Conservation (phyloP, 78 protist genomes). For the Pigoraptor vietnamica region DNA sequence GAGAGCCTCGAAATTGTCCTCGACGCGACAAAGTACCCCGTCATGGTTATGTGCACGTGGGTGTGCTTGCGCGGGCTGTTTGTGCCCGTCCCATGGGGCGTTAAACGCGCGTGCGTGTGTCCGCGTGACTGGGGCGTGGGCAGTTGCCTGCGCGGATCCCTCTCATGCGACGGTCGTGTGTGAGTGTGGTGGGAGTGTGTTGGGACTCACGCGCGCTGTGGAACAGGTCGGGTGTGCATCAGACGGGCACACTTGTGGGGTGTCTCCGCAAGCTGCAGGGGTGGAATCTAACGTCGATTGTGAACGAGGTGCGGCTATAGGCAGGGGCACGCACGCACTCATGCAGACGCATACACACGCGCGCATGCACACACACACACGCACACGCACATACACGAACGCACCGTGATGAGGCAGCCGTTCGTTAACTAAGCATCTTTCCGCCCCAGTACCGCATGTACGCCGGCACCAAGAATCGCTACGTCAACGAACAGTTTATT, state of each 20-base stretch:
- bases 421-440: not conserved
- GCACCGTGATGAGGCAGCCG: not conserved
- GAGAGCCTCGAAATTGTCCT: slow-evolving; percentile 68
- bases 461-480: slow-evolving; percentile 47
- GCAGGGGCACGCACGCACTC: no score
- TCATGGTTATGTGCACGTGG: slow-evolving; percentile 70
- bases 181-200: not conserved
- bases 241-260: slow-evolving; percentile 73
- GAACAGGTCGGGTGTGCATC: slow-evolving; percentile 70
- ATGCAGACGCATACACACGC: no score
- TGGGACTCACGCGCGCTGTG: not conserved
- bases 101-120: not conserved
- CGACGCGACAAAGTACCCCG: slow-evolving; percentile 56
- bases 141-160: no score
- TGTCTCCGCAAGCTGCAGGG: slow-evolving; percentile 72
- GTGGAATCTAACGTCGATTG: slow-evolving; percentile 71
- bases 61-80: not conserved
- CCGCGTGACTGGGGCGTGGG: no score
- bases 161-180: no score
- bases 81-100: no score
- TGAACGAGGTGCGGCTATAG: slow-evolving; percentile 47
- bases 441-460: slow-evolving; percentile 15
- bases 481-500: slow-evolving; percentile 88
- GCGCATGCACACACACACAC: no score
- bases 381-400: no score